Evolutionary conservation across 2,329 filamentous ascomycete species (phyloP).

Genomic region (Leptographium lundbergii): DNA sequence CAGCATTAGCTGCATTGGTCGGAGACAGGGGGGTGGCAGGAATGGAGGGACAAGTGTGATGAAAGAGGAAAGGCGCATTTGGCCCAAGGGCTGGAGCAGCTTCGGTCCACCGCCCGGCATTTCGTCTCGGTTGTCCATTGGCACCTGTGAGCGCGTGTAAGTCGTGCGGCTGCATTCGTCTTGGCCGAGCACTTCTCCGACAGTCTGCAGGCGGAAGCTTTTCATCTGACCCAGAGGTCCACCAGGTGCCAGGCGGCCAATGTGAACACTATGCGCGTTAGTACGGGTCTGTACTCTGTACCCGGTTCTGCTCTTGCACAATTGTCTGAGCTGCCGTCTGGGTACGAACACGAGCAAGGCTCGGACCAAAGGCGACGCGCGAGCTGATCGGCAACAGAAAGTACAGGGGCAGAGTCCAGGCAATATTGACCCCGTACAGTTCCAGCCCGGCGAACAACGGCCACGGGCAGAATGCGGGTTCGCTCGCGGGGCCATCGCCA

Average conservation of each 20-base stretch:
- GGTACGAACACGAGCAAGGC: not conserved
- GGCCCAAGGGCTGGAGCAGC: not conserved
- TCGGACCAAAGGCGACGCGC: not conserved
- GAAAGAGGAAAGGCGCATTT: not conserved
- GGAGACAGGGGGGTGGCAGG: not conserved
- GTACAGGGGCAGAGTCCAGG: no score
- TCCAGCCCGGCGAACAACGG: not conserved
- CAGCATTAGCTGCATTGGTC: slow-evolving; percentile 6
- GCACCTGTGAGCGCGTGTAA: not conserved
- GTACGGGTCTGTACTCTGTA: no score
- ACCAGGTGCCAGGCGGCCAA: not conserved
- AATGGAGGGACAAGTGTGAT: not conserved
- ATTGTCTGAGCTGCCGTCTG: not conserved
- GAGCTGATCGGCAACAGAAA: no score
- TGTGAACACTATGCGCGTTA: no score
- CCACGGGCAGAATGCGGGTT: not conserved
- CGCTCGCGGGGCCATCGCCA: not conserved
- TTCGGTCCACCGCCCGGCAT: not conserved
- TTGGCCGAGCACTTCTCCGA: not conserved
- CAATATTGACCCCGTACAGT: no score
- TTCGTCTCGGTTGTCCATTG: not conserved
- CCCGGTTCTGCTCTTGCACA: no score
- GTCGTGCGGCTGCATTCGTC: not conserved
- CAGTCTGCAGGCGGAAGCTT: not conserved
- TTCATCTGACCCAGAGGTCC: no score